Evolutionary conservation across 208 protist genomes (phyloP), one percentile per base, ranked within the genome.

Genomic region (Strigomonas galati): DNA sequence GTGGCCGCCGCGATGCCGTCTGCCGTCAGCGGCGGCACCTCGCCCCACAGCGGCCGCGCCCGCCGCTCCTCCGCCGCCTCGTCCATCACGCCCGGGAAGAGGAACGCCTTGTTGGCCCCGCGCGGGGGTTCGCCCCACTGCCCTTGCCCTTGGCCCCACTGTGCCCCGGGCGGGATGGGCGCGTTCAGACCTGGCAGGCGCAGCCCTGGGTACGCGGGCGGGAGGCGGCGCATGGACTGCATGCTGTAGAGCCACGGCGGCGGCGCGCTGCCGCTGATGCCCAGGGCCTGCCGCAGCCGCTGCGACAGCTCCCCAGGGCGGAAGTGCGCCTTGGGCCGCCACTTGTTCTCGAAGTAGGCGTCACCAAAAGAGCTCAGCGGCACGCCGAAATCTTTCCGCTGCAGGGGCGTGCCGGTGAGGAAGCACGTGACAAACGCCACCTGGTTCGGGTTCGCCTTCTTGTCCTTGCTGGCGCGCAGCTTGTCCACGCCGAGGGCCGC

Each of bases 161-260:
- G 78, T 27, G 92, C 95, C n/a, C 97, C 96, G n/a, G 85, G 74
- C 0, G 98, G 99, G 30, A 99, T 98, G 0, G 98, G 98, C 15
- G 98, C 97, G 78, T 99, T 99, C 1, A 99, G 84, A 27, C 99
- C 98, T 0, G 98, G 95, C 21, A 99, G 97, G 52, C 96, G 97
- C 28, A 99, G 79, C 31, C 91, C 86, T 0, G 98, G 98, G 76
- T 99, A 99, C 2, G 97, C 97, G 1, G 98, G 98, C 9, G 99
- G 99, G 30, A 98, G 95, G 14, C 98, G 98, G 1, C 98, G 98
- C 82, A 98, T 97, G 21, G 83, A 74, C 87, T 99, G 98, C 98
- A 99, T 99, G 74, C 97, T 95, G 71, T 99, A 98, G 12, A 99
- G 86, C 98, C 98, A 99, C 51, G 99, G 99, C 37, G 98, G 98